Evolutionary conservation across 331 rosid genomes (phyloP).

Genomic region (Telfairia occidentalis): DNA sequence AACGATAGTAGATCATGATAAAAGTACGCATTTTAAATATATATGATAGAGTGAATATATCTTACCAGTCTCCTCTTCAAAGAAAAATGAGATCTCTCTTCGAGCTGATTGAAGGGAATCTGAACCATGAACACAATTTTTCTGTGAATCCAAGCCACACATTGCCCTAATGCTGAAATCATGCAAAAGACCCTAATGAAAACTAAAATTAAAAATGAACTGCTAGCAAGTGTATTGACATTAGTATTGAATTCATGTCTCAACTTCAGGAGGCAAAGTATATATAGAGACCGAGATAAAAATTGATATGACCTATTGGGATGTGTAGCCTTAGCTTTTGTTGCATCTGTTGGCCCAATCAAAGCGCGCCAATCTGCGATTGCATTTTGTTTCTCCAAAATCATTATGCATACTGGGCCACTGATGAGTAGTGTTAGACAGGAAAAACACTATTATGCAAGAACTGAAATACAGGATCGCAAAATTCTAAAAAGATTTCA

Average conservation of each 20-base stretch:
- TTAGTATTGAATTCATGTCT: conserved; percentile 1
- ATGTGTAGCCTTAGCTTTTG: conserved; percentile 70
- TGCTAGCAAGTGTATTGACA: conserved; percentile 1
- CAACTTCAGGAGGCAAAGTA: conserved; percentile 4
- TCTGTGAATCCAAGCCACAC: conserved; percentile 53
- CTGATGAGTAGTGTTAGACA: conserved; percentile 24
- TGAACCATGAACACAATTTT: conserved; percentile 81
- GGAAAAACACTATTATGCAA: conserved; percentile 3
- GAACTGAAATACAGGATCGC: conserved; percentile 10
- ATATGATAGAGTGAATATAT: not conserved
- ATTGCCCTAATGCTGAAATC: conserved; percentile 63
- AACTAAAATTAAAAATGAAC: conserved; percentile 12
- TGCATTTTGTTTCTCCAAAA: conserved; percentile 79
- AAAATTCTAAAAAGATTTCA: not conserved
- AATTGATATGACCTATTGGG: conserved; percentile 52
- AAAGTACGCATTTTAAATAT: not conserved
- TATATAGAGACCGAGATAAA: conserved; percentile 1
- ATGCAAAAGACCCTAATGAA: conserved; percentile 4
- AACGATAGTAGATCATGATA: not conserved
- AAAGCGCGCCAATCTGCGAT: conserved; percentile 72
- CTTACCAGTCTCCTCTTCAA: conserved; percentile 40
- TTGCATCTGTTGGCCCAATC: conserved; percentile 89
- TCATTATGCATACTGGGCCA: conserved; percentile 63
- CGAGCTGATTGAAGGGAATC: conserved; percentile 66
- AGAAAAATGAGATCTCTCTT: conserved; percentile 68